These are phyloP conservation scores for Zangia roseola DNA, from an alignment of 768 basidiomycete species.

Conservation along the genomic window DNA sequence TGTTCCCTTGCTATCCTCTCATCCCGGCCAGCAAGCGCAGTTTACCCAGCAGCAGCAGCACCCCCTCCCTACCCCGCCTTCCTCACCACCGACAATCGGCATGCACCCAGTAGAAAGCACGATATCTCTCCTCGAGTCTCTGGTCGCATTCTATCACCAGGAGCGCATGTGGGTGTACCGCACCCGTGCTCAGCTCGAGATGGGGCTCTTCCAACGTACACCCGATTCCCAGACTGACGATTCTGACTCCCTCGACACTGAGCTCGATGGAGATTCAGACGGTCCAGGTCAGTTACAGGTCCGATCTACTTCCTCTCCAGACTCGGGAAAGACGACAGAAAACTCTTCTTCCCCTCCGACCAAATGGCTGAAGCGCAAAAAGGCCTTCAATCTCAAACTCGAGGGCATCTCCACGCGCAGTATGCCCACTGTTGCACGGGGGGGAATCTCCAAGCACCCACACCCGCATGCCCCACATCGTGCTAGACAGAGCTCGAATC, in stretches of 20 bases:
- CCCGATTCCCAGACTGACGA: slow-evolving; percentile 8
- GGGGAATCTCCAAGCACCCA: slow-evolving; percentile 26
- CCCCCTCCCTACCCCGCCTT: slow-evolving; percentile 35
- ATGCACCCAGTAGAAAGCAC: slow-evolving; percentile 44
- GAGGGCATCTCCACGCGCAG: slow-evolving; percentile 38
- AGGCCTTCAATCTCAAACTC: slow-evolving; percentile 52
- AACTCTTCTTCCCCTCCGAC: slow-evolving; percentile 28
- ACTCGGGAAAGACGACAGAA: slow-evolving; percentile 31
- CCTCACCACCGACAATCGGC: slow-evolving; percentile 31
- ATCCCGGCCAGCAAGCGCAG: slow-evolving; percentile 20
- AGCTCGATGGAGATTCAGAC: slow-evolving; percentile 22
- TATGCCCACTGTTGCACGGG: slow-evolving; percentile 19
- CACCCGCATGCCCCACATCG: slow-evolving; percentile 28
- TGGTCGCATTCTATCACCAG: slow-evolving; percentile 66
- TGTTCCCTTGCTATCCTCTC: slow-evolving; percentile 25
- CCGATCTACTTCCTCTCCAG: slow-evolving; percentile 21
- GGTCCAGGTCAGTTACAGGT: slow-evolving; percentile 15
- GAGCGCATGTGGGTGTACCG: slow-evolving; percentile 73
- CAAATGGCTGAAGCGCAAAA: slow-evolving; percentile 58
- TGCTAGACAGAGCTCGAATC: slow-evolving; percentile 30
- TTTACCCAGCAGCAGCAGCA: slow-evolving; percentile 26
- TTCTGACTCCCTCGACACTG: slow-evolving; percentile 4
- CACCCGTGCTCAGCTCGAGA: slow-evolving; percentile 59
- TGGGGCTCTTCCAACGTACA: slow-evolving; percentile 34
- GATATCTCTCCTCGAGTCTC: slow-evolving; percentile 59